Evolutionary conservation across 768 basidiomycete species (phyloP).

Genomic region (Suillus sp.): DNA sequence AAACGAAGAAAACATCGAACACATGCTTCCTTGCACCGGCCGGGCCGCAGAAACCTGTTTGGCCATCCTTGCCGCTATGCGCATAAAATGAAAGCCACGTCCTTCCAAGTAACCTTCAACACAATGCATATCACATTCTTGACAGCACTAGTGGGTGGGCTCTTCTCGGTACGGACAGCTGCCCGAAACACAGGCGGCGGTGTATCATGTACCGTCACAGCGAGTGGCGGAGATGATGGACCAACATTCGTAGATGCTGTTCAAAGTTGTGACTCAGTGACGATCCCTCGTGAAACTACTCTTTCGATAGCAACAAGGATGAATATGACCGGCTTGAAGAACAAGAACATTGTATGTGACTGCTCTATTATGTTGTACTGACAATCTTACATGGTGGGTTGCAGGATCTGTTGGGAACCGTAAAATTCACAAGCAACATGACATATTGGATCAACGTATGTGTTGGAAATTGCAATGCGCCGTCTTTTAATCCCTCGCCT

Average conservation of each 20-base stretch:
- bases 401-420: constrained; percentile 51
- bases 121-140: neutral
- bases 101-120: neutral
- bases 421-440: constrained; percentile 52
- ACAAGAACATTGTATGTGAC: constrained; percentile 49
- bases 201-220: constrained; percentile 42
- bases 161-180: neutral
- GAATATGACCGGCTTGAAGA: constrained; percentile 52
- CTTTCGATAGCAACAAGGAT: constrained; percentile 52
- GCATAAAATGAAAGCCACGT: neutral
- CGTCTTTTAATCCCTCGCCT: neutral
- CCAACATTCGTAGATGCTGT: constrained; percentile 49
- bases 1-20: neutral
- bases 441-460: constrained; percentile 55
- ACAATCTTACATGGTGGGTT: neutral
- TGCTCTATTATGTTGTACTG: constrained; percentile 13
- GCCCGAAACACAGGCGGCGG: constrained; percentile 3
- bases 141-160: neutral
- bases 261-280: constrained; percentile 42
- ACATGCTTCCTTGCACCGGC: neutral
- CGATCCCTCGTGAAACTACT: constrained; percentile 47
- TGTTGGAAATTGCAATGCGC: neutral
- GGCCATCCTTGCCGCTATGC: neutral
- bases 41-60: constrained; percentile 1
- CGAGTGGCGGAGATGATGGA: constrained; percentile 53